A percentile compares a stretch with the other conserved stretches of the same genome.
These are phyloP conservation scores for Xylaria longipes DNA, from an alignment of 495 filamentous ascomycete species.

Conservation along the genomic window DNA sequence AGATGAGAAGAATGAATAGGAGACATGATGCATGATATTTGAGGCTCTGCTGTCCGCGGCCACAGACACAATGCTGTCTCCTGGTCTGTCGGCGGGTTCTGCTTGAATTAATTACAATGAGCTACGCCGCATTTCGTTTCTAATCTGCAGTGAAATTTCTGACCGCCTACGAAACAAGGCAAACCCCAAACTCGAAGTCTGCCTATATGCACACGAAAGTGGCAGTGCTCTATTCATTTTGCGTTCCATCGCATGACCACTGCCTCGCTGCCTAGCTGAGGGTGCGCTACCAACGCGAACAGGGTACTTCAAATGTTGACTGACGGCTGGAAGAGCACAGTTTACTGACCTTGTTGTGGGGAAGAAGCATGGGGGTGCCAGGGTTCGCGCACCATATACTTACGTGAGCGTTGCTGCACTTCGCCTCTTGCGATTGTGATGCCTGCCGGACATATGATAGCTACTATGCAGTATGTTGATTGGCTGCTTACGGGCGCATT, in stretches of 20 bases:
- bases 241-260: constrained; percentile 3
- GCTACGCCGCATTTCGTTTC: background rate
- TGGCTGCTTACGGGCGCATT: background rate
- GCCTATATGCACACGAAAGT: background rate
- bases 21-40: background rate
- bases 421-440: background rate
- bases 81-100: background rate
- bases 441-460: background rate
- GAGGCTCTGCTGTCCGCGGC: background rate
- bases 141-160: background rate
- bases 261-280: constrained; percentile 3
- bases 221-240: background rate
- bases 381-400: background rate
- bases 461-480: background rate
- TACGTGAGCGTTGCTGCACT: background rate
- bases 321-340: background rate
- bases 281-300: too few species aligned
- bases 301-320: too few species aligned
- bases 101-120: background rate
- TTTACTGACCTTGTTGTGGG: background rate
- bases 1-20: background rate
- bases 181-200: constrained; percentile 11
- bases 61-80: background rate
- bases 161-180: background rate
- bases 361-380: too few species aligned